Conservation (phyloP, 23 red algal species). For the Pyropia yezoensis region DNA sequence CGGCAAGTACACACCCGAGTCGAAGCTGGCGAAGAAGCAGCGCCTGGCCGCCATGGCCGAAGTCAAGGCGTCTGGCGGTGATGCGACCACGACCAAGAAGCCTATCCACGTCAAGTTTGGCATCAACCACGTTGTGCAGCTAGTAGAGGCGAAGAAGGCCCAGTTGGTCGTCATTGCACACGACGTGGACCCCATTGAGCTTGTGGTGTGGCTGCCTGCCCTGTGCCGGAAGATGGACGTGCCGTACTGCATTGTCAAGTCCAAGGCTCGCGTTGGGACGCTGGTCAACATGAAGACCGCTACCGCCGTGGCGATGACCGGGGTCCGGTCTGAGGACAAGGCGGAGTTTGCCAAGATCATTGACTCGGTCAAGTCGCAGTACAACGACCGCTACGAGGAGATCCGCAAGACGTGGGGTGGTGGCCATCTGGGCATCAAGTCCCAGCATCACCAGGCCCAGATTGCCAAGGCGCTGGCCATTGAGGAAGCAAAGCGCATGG, state of each 20-base stretch:
- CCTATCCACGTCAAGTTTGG: slow-evolving; percentile 85
- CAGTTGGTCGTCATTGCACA: slow-evolving; percentile 91
- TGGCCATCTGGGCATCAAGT: slow-evolving; percentile 88
- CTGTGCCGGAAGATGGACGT: slow-evolving; percentile 97
- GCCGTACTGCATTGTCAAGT: slow-evolving; percentile 93
- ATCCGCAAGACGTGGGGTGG: slow-evolving; percentile 93
- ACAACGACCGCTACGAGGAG: slow-evolving; percentile 89
- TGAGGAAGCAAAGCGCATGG: slow-evolving; percentile 86
- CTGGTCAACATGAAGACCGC: slow-evolving; percentile 74
- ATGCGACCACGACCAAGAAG: slow-evolving; percentile 69
- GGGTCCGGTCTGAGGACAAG: slow-evolving; percentile 68
- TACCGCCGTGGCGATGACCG: slow-evolving; percentile 70
- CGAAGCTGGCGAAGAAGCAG: slow-evolving; percentile 59
- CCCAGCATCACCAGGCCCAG: slow-evolving; percentile 80
- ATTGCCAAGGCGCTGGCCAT: slow-evolving; percentile 51
- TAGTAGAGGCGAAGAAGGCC: slow-evolving; percentile 91
- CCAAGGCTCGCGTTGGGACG: slow-evolving; percentile 66
- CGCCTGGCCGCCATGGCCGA: slow-evolving; percentile 66
- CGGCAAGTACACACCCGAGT: slow-evolving; percentile 87
- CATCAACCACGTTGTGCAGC: slow-evolving; percentile 91
- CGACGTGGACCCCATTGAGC: slow-evolving; percentile 94
- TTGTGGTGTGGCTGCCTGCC: slow-evolving; percentile 90
- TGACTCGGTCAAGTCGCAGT: slow-evolving; percentile 56
- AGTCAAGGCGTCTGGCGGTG: slow-evolving; percentile 48
- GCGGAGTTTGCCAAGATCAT: slow-evolving; percentile 86